Conservation (phyloP, 2,329 filamentous ascomycete genomes). For the Parastagonospora avenae region DNA sequence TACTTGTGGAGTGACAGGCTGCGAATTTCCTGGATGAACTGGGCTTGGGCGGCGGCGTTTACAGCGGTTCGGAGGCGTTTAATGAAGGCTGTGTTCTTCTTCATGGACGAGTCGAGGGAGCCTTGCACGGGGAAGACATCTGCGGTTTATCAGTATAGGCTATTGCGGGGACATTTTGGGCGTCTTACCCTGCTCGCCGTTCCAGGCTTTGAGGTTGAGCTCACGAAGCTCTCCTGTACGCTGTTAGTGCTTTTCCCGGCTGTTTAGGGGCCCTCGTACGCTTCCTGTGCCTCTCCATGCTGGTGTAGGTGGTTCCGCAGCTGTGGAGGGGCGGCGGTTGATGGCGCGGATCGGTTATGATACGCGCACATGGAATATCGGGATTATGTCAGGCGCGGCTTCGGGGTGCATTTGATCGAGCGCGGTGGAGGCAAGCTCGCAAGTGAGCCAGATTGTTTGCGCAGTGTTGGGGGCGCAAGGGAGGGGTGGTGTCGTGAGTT, state of each 20-base stretch:
- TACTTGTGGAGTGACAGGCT: slow-evolving; percentile 94
- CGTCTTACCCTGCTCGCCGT: slow-evolving; percentile 77
- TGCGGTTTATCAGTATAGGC: slow-evolving; percentile 47
- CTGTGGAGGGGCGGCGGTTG: slow-evolving; percentile 41
- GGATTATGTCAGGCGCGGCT: slow-evolving; percentile 39
- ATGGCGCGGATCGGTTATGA: slow-evolving; percentile 39
- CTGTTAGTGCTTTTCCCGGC: slow-evolving; percentile 23
- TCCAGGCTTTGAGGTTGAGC: slow-evolving; percentile 86
- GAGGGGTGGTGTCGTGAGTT: slow-evolving; percentile 9
- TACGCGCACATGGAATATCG: slow-evolving; percentile 43
- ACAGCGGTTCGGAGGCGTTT: slow-evolving; percentile 92
- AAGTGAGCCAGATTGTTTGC: slow-evolving; percentile 21
- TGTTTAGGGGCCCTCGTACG: slow-evolving; percentile 37
- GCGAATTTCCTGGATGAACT: slow-evolving; percentile 88
- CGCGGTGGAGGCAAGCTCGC: slow-evolving; percentile 27
- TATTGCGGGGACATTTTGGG: slow-evolving; percentile 11
- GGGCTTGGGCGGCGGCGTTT: slow-evolving; percentile 75
- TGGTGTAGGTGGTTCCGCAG: slow-evolving; percentile 36
- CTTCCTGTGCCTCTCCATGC: slow-evolving; percentile 58
- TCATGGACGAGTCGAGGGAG: slow-evolving; percentile 90
- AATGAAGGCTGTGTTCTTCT: slow-evolving; percentile 98
- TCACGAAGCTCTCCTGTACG: slow-evolving; percentile 81
- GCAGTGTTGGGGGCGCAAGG: slow-evolving; percentile 16
- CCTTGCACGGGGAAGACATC: slow-evolving; percentile 78
- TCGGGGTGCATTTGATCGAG: slow-evolving; percentile 42